Percentiles rank a stretch among this genome's conserved stretches.
Evolutionary conservation across 371 early-diverging fungal genomes (phyloP).

Genomic region (Fennellomyces sp.): DNA sequence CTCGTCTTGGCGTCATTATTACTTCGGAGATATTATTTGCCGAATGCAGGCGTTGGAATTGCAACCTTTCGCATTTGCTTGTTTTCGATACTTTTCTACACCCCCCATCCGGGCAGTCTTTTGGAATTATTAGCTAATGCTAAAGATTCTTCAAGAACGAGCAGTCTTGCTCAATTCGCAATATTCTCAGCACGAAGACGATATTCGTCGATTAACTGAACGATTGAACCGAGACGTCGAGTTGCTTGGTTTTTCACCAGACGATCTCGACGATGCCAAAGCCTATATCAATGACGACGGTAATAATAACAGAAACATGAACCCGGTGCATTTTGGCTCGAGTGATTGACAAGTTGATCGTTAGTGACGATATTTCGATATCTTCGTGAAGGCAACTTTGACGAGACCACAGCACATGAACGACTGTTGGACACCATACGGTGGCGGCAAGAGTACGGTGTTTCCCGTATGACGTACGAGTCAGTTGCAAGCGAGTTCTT

Average conservation of each 20-base stretch:
- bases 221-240: constrained; percentile 22
- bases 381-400: constrained; percentile 15
- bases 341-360: too few species aligned
- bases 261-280: constrained; percentile 27
- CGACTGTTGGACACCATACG: constrained; percentile 40
- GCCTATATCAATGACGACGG: constrained; percentile 35
- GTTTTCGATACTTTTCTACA: not conserved
- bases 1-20: too few species aligned
- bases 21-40: too few species aligned
- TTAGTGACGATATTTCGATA: constrained; percentile 37
- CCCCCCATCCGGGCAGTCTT: not conserved
- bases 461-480: constrained; percentile 26
- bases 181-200: constrained; percentile 21
- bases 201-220: constrained; percentile 11
- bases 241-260: constrained; percentile 12
- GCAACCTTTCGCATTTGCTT: not conserved
- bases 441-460: constrained; percentile 37
- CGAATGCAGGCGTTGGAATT: too few species aligned
- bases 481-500: constrained; percentile 38
- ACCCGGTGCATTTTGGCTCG: not conserved
- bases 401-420: constrained; percentile 12
- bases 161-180: constrained; percentile 24
- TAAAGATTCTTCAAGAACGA: constrained; percentile 18
- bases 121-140: too few species aligned
- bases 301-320: not conserved